Conservation (phyloP, 2,329 filamentous ascomycete genomes). For the Botrytis cinerea region DNA sequence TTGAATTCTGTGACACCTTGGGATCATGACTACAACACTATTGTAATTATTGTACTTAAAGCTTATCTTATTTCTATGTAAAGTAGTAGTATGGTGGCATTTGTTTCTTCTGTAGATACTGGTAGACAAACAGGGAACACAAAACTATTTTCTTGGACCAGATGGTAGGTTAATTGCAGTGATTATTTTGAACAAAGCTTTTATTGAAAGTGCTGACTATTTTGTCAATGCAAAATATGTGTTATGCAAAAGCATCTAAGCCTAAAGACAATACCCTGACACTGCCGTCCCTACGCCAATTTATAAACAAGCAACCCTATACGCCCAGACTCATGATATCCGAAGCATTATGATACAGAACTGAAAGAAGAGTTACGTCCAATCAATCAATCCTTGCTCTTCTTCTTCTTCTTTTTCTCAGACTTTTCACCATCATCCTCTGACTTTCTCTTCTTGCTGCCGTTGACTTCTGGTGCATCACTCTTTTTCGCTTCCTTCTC, state of each 20-base stretch:
- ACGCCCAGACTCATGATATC: constrained; percentile 27
- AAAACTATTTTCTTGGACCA: background rate
- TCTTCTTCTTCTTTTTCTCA: constrained; percentile 62
- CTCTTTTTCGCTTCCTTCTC: constrained; percentile 70
- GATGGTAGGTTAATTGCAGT: background rate
- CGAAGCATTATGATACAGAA: constrained; percentile 30
- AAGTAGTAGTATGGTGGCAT: background rate
- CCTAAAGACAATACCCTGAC: constrained; percentile 25
- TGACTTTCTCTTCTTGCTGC: constrained; percentile 74
- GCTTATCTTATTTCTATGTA: background rate
- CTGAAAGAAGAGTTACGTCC: constrained; percentile 21
- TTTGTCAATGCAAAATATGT: constrained; percentile 21
- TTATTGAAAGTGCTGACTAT: constrained; percentile 18
- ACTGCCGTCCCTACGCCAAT: constrained; percentile 23
- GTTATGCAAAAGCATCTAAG: constrained; percentile 26
- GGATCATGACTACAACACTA: background rate
- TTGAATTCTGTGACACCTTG: background rate
- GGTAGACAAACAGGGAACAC: background rate
- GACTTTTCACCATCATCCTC: constrained; percentile 59
- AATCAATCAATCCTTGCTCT: constrained; percentile 40
- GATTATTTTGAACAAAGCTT: constrained; percentile 15
- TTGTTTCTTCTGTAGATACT: background rate
- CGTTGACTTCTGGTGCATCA: constrained; percentile 42
- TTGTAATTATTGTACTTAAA: background rate
- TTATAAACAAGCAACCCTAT: constrained; percentile 24